These are phyloP conservation scores for Daldinia sp. DNA, from an alignment of 2,329 filamentous ascomycete genomes.

Conservation along the genomic window DNA sequence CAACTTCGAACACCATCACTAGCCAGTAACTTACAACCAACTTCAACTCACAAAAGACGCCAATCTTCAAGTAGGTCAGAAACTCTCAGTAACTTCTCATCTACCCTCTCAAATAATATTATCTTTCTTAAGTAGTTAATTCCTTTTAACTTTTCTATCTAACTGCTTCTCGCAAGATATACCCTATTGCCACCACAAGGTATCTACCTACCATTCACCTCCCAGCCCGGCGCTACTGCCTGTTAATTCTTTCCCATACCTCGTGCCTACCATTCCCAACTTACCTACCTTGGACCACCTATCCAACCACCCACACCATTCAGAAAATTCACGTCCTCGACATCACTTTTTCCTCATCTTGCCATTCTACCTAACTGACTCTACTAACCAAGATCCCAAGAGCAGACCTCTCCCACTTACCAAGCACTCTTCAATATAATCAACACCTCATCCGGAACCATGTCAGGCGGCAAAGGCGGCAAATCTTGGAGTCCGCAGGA, in stretches of 20 bases:
- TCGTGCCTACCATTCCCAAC: constrained; percentile 1
- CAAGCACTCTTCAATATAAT: neutral
- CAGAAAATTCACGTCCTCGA: neutral
- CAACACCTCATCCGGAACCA: constrained; percentile 7
- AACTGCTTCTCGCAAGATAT: neutral
- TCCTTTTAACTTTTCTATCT: neutral
- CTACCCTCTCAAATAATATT: neutral
- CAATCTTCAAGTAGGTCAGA: neutral
- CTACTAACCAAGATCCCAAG: constrained; percentile 4
- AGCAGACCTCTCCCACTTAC: neutral
- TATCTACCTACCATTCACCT: neutral
- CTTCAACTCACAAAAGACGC: neutral
- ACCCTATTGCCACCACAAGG: neutral
- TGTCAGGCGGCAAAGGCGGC: constrained; percentile 17
- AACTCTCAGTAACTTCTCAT: neutral
- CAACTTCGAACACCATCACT: neutral
- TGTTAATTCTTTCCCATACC: neutral
- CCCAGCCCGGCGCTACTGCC: neutral
- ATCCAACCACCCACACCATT: neutral
- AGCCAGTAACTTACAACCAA: neutral
- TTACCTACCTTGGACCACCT: neutral
- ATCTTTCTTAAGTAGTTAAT: neutral
- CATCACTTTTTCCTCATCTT: neutral
- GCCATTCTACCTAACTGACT: neutral
- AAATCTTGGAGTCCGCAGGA: constrained; percentile 32